A percentile compares a stretch with the other conserved stretches of the same genome.
These are phyloP conservation scores for Hypholoma sublateritium DNA, from an alignment of 768 basidiomycete genomes.

Conservation along the genomic window DNA sequence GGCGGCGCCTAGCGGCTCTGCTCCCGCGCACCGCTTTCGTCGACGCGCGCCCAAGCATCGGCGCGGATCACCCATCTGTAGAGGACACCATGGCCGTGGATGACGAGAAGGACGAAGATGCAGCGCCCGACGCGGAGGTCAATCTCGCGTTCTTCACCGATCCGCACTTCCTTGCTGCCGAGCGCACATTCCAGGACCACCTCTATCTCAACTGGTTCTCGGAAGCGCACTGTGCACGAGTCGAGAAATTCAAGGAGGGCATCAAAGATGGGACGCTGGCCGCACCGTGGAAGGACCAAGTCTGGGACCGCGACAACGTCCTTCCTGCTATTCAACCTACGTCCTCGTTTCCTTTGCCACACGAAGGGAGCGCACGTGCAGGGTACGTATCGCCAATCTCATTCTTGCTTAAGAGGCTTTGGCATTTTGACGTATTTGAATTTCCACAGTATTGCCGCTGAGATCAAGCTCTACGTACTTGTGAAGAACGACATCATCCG, in stretches of 20 bases:
- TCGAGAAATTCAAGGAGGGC: slow-evolving; percentile 42
- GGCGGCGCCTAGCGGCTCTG: slow-evolving; percentile 32
- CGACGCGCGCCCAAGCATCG: slow-evolving; percentile 30
- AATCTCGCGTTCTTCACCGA: slow-evolving; percentile 47
- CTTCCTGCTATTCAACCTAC: slow-evolving; percentile 6
- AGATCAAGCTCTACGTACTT: slow-evolving; percentile 45
- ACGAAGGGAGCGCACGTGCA: slow-evolving; percentile 4
- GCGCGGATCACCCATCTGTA: slow-evolving; percentile 36
- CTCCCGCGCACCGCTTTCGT: slow-evolving; percentile 49
- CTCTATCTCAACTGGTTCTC: slow-evolving; percentile 52
- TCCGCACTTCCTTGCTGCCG: slow-evolving; percentile 51
- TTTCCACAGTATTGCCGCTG: slow-evolving; percentile 35
- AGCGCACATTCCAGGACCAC: slow-evolving; percentile 62
- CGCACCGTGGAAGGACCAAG: slow-evolving; percentile 65
- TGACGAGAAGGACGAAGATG: neutral
- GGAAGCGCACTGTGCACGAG: slow-evolving; percentile 38
- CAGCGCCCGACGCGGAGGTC: slow-evolving; percentile 18
- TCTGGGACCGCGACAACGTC: slow-evolving; percentile 49
- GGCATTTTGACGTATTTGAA: neutral
- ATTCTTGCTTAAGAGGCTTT: neutral
- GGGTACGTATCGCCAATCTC: slow-evolving; percentile 27
- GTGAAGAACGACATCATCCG: slow-evolving; percentile 43
- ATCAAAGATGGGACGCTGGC: slow-evolving; percentile 45
- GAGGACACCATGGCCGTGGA: slow-evolving; percentile 13
- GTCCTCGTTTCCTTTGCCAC: slow-evolving; percentile 12